Evolutionary conservation across 805 yeast genomes (phyloP), one percentile per base, ranked within the genome.

Genomic region (Saccharomyces jurei): DNA sequence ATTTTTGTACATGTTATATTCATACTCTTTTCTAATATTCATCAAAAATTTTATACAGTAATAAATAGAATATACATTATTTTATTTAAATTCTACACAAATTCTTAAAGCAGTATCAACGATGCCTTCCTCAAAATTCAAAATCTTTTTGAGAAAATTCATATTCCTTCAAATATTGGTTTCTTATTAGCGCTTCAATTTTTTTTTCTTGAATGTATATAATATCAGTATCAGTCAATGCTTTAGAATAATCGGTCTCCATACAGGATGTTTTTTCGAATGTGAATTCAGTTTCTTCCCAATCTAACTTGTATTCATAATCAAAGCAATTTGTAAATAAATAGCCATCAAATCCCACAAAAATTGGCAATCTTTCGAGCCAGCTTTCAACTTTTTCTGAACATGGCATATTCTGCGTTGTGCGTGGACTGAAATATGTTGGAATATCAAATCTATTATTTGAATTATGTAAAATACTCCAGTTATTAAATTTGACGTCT

Each of bases 331-430:
- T 52, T 2, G 61, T 53, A 29, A 55, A 58, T 62, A 64, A 60
- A 2, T 51, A 17, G 2, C 57, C 63, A 6, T 55, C 60, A 1
- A 56, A 55, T 1, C 55, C 50, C 47, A 61, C 61, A 50, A 54
- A 74, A 8, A 75, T 63, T 1, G 91, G 91, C 3, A 87, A 77
- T 29, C 75, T 73, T 3, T 71, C 70, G 36, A 87, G 77, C 94
- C 94, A 87, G 6, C 66, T 70, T 41, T 74, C 74, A 0, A 87
- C 87, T 61, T 86, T 87, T 61, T 87, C 92, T 50, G 69, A 72
- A 57, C 77, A 79, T 1, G 82, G 76, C 90, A 87, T 86, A 65
- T 81, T 83, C 8, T 77, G 71, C 2, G 82, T 81, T 30, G 69
- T 69, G 62, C 89, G 74, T 11, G 92, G 92, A 55, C 84, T 77